These are phyloP conservation scores for Vickermania ingenoplastis DNA, from an alignment of 208 protist genomes.

Conservation along the genomic window DNA sequence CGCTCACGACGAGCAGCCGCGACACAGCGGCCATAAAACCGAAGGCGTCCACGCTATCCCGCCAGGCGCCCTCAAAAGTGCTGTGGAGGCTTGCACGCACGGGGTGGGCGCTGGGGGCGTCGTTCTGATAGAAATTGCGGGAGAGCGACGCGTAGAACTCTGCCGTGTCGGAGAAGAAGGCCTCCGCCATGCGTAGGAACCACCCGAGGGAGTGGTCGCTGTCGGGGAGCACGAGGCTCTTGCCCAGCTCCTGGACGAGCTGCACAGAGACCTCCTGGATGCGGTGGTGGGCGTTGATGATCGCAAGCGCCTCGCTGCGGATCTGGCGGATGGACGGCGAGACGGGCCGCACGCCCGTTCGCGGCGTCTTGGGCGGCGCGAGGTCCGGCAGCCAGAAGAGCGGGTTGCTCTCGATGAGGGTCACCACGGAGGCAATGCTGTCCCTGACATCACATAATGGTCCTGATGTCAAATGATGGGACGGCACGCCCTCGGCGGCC, in stretches of 20 bases:
- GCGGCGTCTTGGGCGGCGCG: not conserved
- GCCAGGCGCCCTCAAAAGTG: constrained; percentile 7
- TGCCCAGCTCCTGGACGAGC: constrained; percentile 1
- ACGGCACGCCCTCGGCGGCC: not conserved
- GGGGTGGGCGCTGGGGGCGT: not conserved
- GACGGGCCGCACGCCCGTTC: not conserved
- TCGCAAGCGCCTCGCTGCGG: not conserved
- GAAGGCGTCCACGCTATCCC: constrained; percentile 11
- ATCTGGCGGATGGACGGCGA: not conserved
- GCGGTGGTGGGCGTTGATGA: not conserved
- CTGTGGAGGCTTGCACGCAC: not conserved
- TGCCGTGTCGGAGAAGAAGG: constrained; percentile 20
- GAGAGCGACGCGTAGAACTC: constrained; percentile 27
- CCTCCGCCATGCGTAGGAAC: constrained; percentile 6
- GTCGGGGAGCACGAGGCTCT: not conserved
- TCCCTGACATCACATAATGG: not conserved
- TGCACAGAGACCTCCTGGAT: not conserved
- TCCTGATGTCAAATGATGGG: no score
- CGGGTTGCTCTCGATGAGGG: not conserved
- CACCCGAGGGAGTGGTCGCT: not conserved
- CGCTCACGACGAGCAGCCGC: not conserved
- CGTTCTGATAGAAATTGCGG: constrained; percentile 9
- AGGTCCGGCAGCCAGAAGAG: not conserved
- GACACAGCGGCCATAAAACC: constrained; percentile 13
- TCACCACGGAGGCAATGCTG: not conserved